Conservation (phyloP, 2,329 filamentous ascomycete species). For the Hypoxylon sp. region DNA sequence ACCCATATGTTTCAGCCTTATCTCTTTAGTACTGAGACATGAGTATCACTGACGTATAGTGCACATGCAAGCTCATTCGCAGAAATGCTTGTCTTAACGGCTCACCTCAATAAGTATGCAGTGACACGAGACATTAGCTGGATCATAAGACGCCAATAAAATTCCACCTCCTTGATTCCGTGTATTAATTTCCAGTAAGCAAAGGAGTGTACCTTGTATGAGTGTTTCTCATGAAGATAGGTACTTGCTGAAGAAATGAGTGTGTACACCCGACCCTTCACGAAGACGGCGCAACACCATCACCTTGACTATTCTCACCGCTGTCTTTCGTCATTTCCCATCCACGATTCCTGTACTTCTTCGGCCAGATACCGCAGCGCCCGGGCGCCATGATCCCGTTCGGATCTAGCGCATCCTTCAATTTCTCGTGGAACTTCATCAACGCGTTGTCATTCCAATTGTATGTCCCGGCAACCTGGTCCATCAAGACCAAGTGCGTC, state of each 20-base stretch:
- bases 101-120: background rate
- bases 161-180: background rate
- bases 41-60: background rate
- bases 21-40: background rate
- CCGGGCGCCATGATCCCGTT: slow-evolving; percentile 55
- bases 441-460: slow-evolving; percentile 59
- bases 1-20: background rate
- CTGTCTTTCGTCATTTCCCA: slow-evolving; percentile 57
- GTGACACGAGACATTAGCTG: background rate
- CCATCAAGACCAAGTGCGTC: slow-evolving; percentile 62
- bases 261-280: background rate
- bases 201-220: background rate
- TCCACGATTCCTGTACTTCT: slow-evolving; percentile 53
- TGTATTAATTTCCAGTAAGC: background rate
- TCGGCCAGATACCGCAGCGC: slow-evolving; percentile 54
- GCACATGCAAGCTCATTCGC: slow-evolving; percentile 8
- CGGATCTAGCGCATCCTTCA: slow-evolving; percentile 62
- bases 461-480: slow-evolving; percentile 61
- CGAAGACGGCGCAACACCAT: slow-evolving; percentile 46
- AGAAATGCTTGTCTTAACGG: slow-evolving; percentile 22
- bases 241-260: background rate
- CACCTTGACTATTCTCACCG: slow-evolving; percentile 53
- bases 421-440: slow-evolving; percentile 58
- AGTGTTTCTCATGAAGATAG: background rate
- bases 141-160: background rate